Conservation (phyloP, 441 rosid genomes). For the Pelargonium citronellum region DNA sequence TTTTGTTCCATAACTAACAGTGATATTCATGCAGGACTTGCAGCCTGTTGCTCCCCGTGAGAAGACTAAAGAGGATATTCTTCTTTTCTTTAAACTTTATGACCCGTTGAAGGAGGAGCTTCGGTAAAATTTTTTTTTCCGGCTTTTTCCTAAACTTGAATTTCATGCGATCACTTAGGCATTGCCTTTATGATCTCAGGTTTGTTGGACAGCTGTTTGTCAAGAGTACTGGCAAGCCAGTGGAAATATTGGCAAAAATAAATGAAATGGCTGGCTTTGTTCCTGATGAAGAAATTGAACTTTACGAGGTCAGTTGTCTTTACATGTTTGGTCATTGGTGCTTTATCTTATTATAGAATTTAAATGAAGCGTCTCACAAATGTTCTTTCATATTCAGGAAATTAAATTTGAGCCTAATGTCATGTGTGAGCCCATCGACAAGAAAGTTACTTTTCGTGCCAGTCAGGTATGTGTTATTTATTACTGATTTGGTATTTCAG, state of each 20-base stretch:
- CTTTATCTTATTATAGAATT: background rate
- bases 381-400: constrained; percentile 36
- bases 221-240: constrained; percentile 50
- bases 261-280: constrained; percentile 87
- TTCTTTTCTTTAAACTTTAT: constrained; percentile 66
- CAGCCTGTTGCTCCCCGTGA: constrained; percentile 54
- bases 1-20: constrained; percentile 13
- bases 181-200: constrained; percentile 34
- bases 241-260: constrained; percentile 46
- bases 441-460: constrained; percentile 38
- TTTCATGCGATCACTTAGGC: constrained; percentile 6
- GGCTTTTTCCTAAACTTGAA: constrained; percentile 9
- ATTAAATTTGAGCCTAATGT: constrained; percentile 60
- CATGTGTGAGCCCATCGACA: constrained; percentile 56
- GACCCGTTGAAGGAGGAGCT: constrained; percentile 54
- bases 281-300: constrained; percentile 79
- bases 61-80: constrained; percentile 56
- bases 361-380: no score
- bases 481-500: background rate
- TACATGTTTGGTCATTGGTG: constrained; percentile 1
- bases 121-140: constrained; percentile 38
- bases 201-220: constrained; percentile 61
- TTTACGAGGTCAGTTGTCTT: constrained; percentile 65
- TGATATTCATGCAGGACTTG: constrained; percentile 37
- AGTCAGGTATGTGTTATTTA: constrained; percentile 40